phyloP scores from a whole-genome alignment of 2,329 filamentous ascomycete species.

The Fusarium marasasianum region DNA sequence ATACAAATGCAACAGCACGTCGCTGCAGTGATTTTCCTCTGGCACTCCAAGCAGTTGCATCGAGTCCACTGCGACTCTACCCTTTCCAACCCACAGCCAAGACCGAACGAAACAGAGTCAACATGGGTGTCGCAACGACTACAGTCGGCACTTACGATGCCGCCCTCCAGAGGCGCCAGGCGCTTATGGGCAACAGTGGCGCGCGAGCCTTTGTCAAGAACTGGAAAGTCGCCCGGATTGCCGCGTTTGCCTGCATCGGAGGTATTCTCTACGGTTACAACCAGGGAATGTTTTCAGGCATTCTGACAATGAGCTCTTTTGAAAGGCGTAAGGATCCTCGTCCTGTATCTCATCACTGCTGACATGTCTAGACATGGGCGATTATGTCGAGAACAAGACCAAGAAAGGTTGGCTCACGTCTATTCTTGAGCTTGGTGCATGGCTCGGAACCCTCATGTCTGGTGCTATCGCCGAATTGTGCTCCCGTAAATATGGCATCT shows the following conservation, averaged over 20 bases:
- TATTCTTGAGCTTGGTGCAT: slow-evolving; percentile 80
- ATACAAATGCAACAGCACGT: not conserved
- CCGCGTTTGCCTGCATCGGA: slow-evolving; percentile 70
- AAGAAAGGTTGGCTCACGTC: slow-evolving; percentile 70
- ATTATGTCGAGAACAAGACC: slow-evolving; percentile 60
- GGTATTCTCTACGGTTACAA: slow-evolving; percentile 76
- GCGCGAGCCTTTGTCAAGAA: slow-evolving; percentile 66
- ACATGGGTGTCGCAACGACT: slow-evolving; percentile 20
- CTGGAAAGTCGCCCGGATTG: slow-evolving; percentile 67
- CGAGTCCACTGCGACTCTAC: not conserved
- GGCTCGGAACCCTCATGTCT: slow-evolving; percentile 76
- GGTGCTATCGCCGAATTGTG: slow-evolving; percentile 76
- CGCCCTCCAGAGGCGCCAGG: slow-evolving; percentile 61
- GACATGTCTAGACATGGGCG: slow-evolving; percentile 60
- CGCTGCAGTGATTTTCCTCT: not conserved
- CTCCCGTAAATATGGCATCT: slow-evolving; percentile 74
- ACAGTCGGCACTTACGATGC: slow-evolving; percentile 56
- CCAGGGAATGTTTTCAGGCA: slow-evolving; percentile 70
- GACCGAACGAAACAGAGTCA: not conserved
- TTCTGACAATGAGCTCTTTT: slow-evolving; percentile 67
- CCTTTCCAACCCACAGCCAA: not conserved
- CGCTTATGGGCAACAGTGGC: slow-evolving; percentile 63
- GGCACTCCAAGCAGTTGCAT: not conserved
- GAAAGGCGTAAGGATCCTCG: slow-evolving; percentile 54
- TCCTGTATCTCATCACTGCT: not conserved